Conservation (phyloP, 768 basidiomycete species). For the Cystobasidiopsis lactophilus region DNA sequence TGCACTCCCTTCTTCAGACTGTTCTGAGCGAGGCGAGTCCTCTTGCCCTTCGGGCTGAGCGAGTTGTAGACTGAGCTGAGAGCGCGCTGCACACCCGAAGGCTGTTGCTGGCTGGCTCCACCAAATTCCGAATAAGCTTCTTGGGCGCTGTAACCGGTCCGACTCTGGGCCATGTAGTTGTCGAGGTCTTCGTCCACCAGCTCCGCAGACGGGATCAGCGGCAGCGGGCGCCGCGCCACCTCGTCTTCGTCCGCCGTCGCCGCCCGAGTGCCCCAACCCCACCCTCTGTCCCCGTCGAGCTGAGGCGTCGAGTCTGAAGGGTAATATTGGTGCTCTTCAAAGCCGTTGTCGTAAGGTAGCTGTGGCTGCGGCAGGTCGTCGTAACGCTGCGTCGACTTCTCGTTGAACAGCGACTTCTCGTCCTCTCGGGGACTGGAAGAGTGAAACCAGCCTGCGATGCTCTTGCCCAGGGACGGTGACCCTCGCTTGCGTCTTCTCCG, state of each 20-base stretch:
- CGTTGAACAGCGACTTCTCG: too few relatives aligned
- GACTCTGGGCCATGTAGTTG: neutral
- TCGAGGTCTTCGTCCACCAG: neutral
- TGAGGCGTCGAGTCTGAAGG: too few relatives aligned
- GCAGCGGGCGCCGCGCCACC: too few relatives aligned
- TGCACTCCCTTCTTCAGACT: neutral
- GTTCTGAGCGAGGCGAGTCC: neutral
- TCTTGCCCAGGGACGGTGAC: neutral
- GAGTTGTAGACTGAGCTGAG: neutral
- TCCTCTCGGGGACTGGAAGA: too few relatives aligned
- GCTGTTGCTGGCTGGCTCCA: neutral
- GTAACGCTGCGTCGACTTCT: too few relatives aligned
- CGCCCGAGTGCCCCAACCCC: too few relatives aligned
- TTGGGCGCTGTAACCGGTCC: neutral
- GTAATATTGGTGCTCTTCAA: too few relatives aligned
- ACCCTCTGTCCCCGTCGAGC: too few relatives aligned
- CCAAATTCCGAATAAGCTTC: neutral
- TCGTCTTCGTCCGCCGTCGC: too few relatives aligned
- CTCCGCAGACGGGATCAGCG: too few relatives aligned
- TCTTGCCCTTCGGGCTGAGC: neutral
- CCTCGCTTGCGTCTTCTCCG: neutral
- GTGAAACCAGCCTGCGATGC: neutral
- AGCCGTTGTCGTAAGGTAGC: too few relatives aligned
- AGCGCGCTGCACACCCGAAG: neutral
- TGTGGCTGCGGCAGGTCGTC: too few relatives aligned